phyloP scores from a whole-genome alignment of 805 yeast genomes.

The Pichia thaimueangensis region DNA sequence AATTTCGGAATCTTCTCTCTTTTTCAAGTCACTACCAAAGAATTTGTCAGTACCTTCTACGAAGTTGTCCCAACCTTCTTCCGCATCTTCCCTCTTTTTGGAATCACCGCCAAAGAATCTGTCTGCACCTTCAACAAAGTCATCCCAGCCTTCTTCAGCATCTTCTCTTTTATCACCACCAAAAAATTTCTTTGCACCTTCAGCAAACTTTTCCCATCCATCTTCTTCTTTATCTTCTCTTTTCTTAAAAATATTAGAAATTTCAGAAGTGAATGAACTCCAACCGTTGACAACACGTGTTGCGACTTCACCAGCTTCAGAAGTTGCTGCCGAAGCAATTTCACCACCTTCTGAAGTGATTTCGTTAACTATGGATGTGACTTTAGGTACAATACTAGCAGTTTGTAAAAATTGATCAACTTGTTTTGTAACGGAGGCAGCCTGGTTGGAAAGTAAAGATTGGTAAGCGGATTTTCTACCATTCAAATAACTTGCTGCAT shows the following conservation, averaged over 20 bases:
- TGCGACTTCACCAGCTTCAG: constrained; percentile 3
- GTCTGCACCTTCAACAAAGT: neutral
- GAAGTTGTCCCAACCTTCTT: constrained; percentile 3
- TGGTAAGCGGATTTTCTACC: constrained; percentile 8
- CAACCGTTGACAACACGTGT: constrained; percentile 6
- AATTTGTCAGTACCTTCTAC: neutral
- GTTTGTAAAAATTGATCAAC: constrained; percentile 1
- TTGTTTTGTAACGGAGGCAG: constrained; percentile 5
- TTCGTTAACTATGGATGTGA: neutral
- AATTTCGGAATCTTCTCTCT: neutral
- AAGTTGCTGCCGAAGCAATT: constrained; percentile 5
- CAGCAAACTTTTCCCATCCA: constrained; percentile 5
- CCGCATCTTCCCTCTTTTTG: constrained; percentile 1
- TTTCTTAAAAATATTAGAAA: neutral
- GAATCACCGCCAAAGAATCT: neutral
- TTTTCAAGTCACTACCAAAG: neutral
- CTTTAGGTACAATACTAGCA: constrained; percentile 1
- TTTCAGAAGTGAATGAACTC: neutral
- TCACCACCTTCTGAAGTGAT: neutral
- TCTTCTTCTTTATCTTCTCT: constrained; percentile 1
- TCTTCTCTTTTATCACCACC: neutral
- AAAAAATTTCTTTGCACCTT: constrained; percentile 4
- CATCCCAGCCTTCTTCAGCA: no score
- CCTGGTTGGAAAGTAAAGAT: constrained; percentile 4
- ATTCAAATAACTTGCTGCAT: constrained; percentile 1